Evolutionary conservation across 805 yeast species (phyloP), one percentile per base, ranked within the genome.

Genomic region (Ogataea naganishii): DNA sequence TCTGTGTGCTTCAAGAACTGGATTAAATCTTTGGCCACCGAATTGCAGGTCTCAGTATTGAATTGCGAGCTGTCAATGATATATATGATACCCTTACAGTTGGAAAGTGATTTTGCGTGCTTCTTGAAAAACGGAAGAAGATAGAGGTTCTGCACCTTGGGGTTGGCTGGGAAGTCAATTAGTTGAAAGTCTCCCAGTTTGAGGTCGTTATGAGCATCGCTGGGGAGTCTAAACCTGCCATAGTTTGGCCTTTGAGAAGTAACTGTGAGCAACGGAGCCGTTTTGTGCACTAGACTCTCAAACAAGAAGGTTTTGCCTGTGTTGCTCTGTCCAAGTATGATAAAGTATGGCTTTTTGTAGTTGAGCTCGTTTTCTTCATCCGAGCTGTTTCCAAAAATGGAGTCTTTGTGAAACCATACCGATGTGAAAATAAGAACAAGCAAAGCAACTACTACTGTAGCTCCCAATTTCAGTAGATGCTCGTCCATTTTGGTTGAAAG

Each of bases 131-230:
- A 58, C 33, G 69, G 68, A 31, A 69, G 66, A 35, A 62, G 40
- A 20, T 75, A 60, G 29, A 77, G 58, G 34, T 72, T 70, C 31
- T 69, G 71, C 41, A 88, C 71, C 53, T 84, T 85, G 32, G 69
- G 58, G 56, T 81, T 86, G n/a, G 96, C 96, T 2, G 98, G 98
- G 38, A 75, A 75, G 46, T 89, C 97, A 30, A 80, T 65, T 23
- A 88, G 51, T 37, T 66, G 72, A 46, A 60, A 67, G 33, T 45
- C 55, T 34, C 52, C 64, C 19, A 27, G 34, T 31, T 18, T 34
- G 22, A 27, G 41, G 41, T 47, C 56, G 27, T 38, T 58, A 7
- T 37, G 49, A 4, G 53, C 48, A 2, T 56, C 56, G 6, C 56
- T 46, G 8, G 72, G 71, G n/a, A 74, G 41, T 28, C 48, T 41